Evolutionary conservation across 1,139 yeast genomes (phyloP).

Genomic region (Hyphopichia khmerensis): DNA sequence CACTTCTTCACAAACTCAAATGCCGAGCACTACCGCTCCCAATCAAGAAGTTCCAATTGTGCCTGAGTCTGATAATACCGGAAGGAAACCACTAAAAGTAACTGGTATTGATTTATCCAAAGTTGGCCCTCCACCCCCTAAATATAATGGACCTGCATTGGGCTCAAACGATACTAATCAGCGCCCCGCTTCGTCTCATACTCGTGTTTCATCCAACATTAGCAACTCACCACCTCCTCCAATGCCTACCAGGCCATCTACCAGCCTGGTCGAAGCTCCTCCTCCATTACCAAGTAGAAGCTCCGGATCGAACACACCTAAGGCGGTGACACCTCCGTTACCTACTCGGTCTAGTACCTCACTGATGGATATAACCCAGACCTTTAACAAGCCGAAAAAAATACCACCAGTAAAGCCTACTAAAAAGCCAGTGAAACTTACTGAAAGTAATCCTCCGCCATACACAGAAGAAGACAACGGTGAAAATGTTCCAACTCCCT

Average conservation of each 20-base stretch:
- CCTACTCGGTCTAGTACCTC: slow-evolving; percentile 1
- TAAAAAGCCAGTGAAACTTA: slow-evolving; percentile 21
- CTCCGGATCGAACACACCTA: not conserved
- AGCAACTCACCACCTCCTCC: slow-evolving; percentile 10
- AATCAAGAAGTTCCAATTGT: not conserved
- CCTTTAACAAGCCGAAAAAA: slow-evolving; percentile 13
- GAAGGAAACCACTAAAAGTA: not conserved
- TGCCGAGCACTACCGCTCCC: too few species aligned
- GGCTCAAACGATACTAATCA: not conserved
- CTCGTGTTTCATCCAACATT: not conserved
- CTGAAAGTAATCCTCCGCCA: slow-evolving; percentile 23
- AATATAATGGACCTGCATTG: slow-evolving; percentile 2
- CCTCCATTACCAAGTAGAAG: not conserved
- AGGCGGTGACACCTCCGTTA: slow-evolving; percentile 3
- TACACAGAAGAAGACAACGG: slow-evolving; percentile 13
- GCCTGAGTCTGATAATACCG: not conserved
- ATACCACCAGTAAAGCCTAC: slow-evolving; percentile 42
- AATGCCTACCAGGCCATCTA: slow-evolving; percentile 14
- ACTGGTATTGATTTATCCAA: slow-evolving; percentile 10
- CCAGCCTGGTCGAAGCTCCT: not conserved
- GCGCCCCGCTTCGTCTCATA: not conserved
- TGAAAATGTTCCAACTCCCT: not conserved
- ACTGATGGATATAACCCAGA: not conserved
- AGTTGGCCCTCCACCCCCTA: slow-evolving; percentile 17
- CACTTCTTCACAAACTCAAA: not conserved